These are phyloP conservation scores for Monosporozyma servazzii DNA, from an alignment of 805 yeast genomes.

Conservation along the genomic window DNA sequence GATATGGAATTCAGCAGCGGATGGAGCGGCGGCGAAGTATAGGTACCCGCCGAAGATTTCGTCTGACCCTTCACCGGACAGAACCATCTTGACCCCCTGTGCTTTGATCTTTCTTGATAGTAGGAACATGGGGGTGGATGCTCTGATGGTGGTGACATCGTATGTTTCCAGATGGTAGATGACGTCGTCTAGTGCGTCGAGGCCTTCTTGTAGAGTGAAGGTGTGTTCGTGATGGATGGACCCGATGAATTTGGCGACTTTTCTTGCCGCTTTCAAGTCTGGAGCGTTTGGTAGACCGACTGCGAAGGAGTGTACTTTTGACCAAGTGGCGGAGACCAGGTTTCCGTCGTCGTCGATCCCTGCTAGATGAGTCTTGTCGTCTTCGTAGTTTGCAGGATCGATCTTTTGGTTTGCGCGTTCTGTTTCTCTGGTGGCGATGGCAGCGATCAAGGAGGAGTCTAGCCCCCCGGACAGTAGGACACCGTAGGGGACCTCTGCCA, in stretches of 20 bases:
- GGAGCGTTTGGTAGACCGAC: constrained; percentile 97
- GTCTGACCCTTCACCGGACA: constrained; percentile 98
- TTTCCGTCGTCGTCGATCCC: constrained; percentile 90
- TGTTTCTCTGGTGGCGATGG: constrained; percentile 96
- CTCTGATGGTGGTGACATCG: constrained; percentile 97
- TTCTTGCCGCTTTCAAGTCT: constrained; percentile 90
- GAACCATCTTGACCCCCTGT: constrained; percentile 98
- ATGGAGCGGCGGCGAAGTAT: constrained; percentile 95
- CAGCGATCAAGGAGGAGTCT: constrained; percentile 91
- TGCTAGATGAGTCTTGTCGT: constrained; percentile 52
- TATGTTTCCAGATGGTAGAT: constrained; percentile 93
- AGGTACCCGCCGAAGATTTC: constrained; percentile 98
- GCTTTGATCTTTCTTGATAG: constrained; percentile 96
- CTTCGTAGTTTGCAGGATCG: constrained; percentile 41
- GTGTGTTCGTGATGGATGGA: constrained; percentile 97
- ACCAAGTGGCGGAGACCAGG: constrained; percentile 67
- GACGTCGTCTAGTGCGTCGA: constrained; percentile 90
- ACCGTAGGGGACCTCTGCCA: constrained; percentile 99
- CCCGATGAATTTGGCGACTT: constrained; percentile 93
- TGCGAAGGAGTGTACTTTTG: constrained; percentile 89
- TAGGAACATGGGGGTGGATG: constrained; percentile 98
- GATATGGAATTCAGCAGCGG: constrained; percentile 83
- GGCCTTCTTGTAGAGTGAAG: constrained; percentile 92
- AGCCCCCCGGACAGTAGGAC: constrained; percentile 95
- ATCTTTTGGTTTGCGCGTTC: constrained; percentile 39